phyloP scores from a whole-genome alignment of 148 eudicot genomes.

The Rhododendron mucronatum region DNA sequence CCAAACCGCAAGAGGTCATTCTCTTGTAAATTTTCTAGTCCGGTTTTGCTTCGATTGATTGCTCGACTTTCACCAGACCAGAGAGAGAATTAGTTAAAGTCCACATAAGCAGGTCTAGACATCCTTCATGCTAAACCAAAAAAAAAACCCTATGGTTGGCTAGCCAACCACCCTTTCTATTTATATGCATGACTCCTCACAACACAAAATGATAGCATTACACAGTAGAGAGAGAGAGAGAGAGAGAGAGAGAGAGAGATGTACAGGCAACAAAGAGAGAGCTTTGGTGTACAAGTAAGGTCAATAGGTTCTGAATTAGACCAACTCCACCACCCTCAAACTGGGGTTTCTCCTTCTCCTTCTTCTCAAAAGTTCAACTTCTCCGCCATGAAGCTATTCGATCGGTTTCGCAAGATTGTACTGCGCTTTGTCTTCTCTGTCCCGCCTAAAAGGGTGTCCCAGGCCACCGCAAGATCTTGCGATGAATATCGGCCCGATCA shows the following conservation, averaged over 20 bases:
- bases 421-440: background rate
- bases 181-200: background rate
- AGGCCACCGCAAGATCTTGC: background rate
- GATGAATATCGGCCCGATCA: background rate
- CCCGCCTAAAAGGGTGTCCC: background rate
- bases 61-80: no score
- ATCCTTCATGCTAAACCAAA: no score
- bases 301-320: background rate
- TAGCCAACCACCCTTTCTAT: background rate
- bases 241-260: background rate
- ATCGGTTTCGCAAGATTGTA: background rate
- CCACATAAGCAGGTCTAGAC: background rate
- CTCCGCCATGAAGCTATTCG: background rate
- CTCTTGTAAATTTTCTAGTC: background rate
- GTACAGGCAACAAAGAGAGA: background rate
- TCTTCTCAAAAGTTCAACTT: background rate
- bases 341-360: background rate
- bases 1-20: background rate
- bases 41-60: background rate
- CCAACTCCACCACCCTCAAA: background rate
- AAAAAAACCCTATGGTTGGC: no score
- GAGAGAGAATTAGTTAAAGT: no score
- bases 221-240: background rate
- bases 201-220: background rate
- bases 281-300: background rate